These are phyloP conservation scores for Boletus tylopilopsis DNA, from an alignment of 768 basidiomycete species.

Conservation along the genomic window DNA sequence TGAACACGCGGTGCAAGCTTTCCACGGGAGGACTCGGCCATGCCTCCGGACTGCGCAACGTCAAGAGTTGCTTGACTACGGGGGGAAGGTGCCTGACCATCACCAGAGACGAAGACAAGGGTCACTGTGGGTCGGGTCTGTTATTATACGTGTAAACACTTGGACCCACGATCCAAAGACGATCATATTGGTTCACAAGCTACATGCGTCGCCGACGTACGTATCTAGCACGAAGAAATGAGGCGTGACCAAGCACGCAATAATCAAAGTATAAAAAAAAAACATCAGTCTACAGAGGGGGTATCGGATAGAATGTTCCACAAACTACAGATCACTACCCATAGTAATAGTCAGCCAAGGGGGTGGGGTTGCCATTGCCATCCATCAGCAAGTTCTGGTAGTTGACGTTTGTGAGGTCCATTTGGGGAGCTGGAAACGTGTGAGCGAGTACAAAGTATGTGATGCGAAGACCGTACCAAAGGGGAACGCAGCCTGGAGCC, in stretches of 20 bases:
- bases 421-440: constrained; percentile 33
- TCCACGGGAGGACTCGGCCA: constrained; percentile 53
- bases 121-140: neutral
- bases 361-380: constrained; percentile 41
- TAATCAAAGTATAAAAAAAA: neutral
- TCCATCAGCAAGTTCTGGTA: constrained; percentile 42
- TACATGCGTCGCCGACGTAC: constrained; percentile 10
- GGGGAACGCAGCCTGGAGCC: constrained; percentile 39
- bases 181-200: constrained; percentile 25
- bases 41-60: constrained; percentile 60
- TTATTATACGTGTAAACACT: too few relatives aligned
- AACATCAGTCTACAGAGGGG: constrained; percentile 13
- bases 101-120: constrained; percentile 2
- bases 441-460: constrained; percentile 5
- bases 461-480: constrained; percentile 50
- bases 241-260: constrained; percentile 9
- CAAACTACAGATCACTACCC: neutral
- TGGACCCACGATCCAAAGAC: neutral
- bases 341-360: constrained; percentile 46
- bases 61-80: constrained; percentile 67
- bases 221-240: constrained; percentile 23
- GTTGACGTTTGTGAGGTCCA: constrained; percentile 48
- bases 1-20: constrained; percentile 53
- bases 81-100: constrained; percentile 53
- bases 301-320: constrained; percentile 17